phyloP scores from a whole-genome alignment of 306 rosid genomes.

The Quercus cerris region DNA sequence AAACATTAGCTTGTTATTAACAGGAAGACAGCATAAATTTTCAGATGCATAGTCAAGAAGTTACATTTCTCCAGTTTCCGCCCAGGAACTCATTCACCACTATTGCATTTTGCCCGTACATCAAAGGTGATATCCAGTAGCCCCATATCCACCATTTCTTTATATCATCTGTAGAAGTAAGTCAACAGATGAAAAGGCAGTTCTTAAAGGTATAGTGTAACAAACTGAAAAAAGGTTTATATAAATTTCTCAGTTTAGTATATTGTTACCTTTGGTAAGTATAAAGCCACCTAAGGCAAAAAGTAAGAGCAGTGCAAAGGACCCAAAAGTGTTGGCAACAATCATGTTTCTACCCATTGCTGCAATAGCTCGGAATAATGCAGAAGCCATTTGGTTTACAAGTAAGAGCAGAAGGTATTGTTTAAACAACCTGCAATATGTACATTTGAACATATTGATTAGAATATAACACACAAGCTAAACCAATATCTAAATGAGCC shows the following conservation, averaged over 20 bases:
- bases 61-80: slow-evolving; percentile 1
- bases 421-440: slow-evolving; percentile 1
- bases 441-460: neutral
- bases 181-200: neutral
- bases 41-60: neutral
- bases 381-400: slow-evolving; percentile 8
- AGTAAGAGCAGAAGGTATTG: slow-evolving; percentile 3
- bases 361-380: slow-evolving; percentile 8
- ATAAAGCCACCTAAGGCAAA: slow-evolving; percentile 13
- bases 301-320: slow-evolving; percentile 3
- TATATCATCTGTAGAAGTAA: slow-evolving; percentile 9
- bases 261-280: neutral
- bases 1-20: neutral
- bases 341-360: slow-evolving; percentile 4
- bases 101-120: slow-evolving; percentile 24
- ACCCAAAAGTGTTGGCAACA: slow-evolving; percentile 5
- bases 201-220: neutral
- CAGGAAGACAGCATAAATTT: neutral
- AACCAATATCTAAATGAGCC: neutral
- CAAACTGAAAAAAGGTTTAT: neutral
- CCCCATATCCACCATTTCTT: slow-evolving; percentile 36
- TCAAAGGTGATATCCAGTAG: slow-evolving; percentile 26
- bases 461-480: neutral
- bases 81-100: slow-evolving; percentile 21
- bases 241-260: neutral